Evolutionary conservation across 1,139 yeast genomes (phyloP).

Genomic region (Pichia sp.): DNA sequence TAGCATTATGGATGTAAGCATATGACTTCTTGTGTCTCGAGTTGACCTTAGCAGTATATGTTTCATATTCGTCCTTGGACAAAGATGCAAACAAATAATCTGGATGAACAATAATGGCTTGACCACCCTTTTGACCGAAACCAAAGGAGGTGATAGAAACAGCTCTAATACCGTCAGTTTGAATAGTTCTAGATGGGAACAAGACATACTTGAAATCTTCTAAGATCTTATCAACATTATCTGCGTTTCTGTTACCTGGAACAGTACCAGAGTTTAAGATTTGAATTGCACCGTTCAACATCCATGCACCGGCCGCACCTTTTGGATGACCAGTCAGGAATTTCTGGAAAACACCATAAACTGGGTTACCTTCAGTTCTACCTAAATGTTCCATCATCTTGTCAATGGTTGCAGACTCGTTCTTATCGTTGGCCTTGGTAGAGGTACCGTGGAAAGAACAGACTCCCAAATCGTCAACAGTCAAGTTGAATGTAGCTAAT

Average conservation of each 20-base stretch:
- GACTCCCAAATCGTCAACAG: conserved; percentile 91
- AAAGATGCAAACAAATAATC: conserved; percentile 88
- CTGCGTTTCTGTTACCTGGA: conserved; percentile 99
- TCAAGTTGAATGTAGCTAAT: conserved; percentile 85
- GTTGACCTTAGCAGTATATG: conserved; percentile 65
- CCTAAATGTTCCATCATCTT: conserved; percentile 93
- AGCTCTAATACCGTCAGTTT: conserved; percentile 96
- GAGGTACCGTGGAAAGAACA: conserved; percentile 99
- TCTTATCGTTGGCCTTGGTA: conserved; percentile 96
- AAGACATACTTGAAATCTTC: conserved; percentile 83
- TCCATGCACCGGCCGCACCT: conserved; percentile 99
- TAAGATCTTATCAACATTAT: conserved; percentile 79
- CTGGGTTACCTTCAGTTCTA: conserved; percentile 96
- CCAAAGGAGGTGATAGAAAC: conserved; percentile 96
- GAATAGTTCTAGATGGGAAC: conserved; percentile 89
- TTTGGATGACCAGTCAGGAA: conserved; percentile 99
- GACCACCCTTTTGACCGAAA: conserved; percentile 99
- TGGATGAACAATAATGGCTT: conserved; percentile 86
- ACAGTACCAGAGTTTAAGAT: conserved; percentile 87
- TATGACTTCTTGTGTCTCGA: conserved; percentile 87
- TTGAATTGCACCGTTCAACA: conserved; percentile 97
- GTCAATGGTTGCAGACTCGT: conserved; percentile 88
- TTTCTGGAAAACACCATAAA: conserved; percentile 97
- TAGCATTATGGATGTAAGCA: conserved; percentile 94
- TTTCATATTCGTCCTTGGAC: conserved; percentile 62